Base-by-base conservation (phyloP, 2,329 filamentous ascomycete species). In the Cylindrodendrum hubeiense region DNA sequence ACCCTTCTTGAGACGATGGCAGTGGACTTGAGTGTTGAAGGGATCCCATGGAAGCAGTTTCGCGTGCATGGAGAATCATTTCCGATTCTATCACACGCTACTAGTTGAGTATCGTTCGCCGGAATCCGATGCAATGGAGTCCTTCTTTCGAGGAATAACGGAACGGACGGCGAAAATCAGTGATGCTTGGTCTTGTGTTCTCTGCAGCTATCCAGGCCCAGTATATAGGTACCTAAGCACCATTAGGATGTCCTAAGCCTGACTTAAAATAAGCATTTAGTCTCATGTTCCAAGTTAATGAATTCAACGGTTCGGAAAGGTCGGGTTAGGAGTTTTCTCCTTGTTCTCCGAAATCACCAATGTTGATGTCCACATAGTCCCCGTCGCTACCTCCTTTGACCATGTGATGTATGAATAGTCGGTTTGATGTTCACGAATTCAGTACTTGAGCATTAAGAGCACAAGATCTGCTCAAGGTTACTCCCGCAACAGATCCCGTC, bases 151-250 rank as follows among this genome's bases (percentile, higher is more conserved):
- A 59, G 41, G 44, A 59, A 33, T 22, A 24, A 39, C 46, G 37
- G 46, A 49, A 51, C 46, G 55, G 24, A 59, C 47, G 46, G 55
- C 33, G 30, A 44, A 9, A 12, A 39, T 52, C 44, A 34, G 26
- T 33, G 26, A 22, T 22, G 47, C 47, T 15, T 19, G 47, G 33
- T 21, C 46, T n/a, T 17, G 17, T 34, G 30, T 58, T 26, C 22
- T 41, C 56, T 50, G 46, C 55, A 43, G 17, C 43, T 44, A 57
- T 46, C 33, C 54, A 46, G 30, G 15, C 7, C 5, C 41, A 15
- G 22, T 5, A 13, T 5, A 17, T 30, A 10, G 26, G 22, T 49
- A 19, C 24, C 26, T 46, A 24, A 26, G 13, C 24, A 28, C 26
- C 24, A 28, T 17, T 8, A 19, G 24, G 46, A 49, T 30, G 17